These are phyloP conservation scores for Dovyalis caffra DNA, from an alignment of 345 rosid genomes.

Conservation along the genomic window DNA sequence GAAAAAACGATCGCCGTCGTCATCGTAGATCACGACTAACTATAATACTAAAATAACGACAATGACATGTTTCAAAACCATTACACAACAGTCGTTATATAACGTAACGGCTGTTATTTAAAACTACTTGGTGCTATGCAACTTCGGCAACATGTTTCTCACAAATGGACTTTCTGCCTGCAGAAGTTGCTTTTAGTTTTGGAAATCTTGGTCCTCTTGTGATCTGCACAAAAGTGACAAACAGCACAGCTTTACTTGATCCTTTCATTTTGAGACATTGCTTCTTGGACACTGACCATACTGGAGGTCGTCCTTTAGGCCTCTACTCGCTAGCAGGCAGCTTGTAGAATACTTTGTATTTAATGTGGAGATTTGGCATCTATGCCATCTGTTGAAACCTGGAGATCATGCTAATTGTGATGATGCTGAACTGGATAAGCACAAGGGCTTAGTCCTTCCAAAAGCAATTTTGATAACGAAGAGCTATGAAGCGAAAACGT, in stretches of 20 bases:
- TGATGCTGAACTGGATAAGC: constrained; percentile 23
- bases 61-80: too few relatives aligned
- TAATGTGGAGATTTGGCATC: constrained; percentile 38
- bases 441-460: constrained; percentile 9
- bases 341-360: constrained; percentile 59
- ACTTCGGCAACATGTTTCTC: constrained; percentile 66
- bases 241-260: constrained; percentile 51
- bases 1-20: too few relatives aligned
- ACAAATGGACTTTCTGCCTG: constrained; percentile 51
- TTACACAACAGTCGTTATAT: too few relatives aligned
- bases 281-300: constrained; percentile 52
- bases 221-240: constrained; percentile 59
- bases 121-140: too few relatives aligned
- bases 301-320: constrained; percentile 42
- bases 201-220: constrained; percentile 57
- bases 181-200: constrained; percentile 21
- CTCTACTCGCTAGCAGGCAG: constrained; percentile 50
- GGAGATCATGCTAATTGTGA: constrained; percentile 29
- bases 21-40: too few relatives aligned
- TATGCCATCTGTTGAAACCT: constrained; percentile 25
- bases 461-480: constrained; percentile 21
- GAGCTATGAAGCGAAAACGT: constrained; percentile 21
- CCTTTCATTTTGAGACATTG: constrained; percentile 48
- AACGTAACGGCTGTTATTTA: too few relatives aligned
- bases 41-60: too few relatives aligned